A percentile compares a stretch with the other conserved stretches of the same genome.
Conservation (phyloP, 306 rosid species). For the Pyrus betulifolia region DNA sequence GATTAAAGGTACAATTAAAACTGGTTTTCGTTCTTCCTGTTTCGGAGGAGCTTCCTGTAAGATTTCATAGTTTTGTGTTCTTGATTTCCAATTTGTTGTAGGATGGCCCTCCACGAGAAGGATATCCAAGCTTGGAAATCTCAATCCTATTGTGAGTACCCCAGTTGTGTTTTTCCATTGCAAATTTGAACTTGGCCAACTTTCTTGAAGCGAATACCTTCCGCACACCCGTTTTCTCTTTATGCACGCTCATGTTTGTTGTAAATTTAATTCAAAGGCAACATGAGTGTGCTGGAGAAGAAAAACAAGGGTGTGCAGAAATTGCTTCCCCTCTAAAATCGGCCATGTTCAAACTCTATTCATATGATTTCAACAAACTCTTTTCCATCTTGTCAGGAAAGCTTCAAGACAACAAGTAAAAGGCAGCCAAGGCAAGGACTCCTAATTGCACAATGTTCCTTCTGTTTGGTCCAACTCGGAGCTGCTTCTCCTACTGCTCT, state of each 20-base stretch:
- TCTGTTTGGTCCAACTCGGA: constrained; percentile 17
- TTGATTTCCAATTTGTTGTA: constrained; percentile 2
- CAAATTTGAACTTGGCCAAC: neutral
- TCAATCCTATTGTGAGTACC: constrained; percentile 17
- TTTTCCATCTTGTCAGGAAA: constrained; percentile 35
- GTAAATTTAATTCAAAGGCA: neutral
- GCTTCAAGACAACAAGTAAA: constrained; percentile 21
- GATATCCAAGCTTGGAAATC: constrained; percentile 12
- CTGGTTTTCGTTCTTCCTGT: neutral
- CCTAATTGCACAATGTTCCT: constrained; percentile 26
- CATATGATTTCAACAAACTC: neutral
- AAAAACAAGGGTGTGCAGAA: too few relatives aligned
- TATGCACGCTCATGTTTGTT: too few relatives aligned
- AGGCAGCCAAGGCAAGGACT: constrained; percentile 16
- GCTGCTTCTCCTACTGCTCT: constrained; percentile 20
- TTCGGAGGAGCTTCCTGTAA: neutral
- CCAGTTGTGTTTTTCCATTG: neutral
- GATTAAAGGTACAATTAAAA: constrained; percentile 20
- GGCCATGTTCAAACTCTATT: neutral
- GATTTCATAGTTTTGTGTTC: neutral
- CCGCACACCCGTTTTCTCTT: neutral
- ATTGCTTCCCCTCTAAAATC: too few relatives aligned
- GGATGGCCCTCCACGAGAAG: constrained; percentile 19
- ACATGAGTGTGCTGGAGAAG: too few relatives aligned
- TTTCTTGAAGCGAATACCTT: neutral